Base-by-base conservation (phyloP, 1,284 basidiomycete genomes). In the Takashimella tepidaria region DNA sequence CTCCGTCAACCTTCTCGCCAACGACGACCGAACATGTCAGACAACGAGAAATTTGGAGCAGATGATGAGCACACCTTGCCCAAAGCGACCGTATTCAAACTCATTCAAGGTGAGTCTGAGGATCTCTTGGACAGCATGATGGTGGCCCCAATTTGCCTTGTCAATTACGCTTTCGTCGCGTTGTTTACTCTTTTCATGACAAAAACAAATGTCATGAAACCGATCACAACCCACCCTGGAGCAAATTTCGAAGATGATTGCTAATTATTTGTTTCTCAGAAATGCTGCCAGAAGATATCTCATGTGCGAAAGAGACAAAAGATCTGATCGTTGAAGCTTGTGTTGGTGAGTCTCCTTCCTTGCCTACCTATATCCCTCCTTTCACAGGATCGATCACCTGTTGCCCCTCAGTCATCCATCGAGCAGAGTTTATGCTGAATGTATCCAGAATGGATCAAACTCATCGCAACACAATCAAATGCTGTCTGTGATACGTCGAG, bases 371-470 rank as follows among this genome's bases (percentile, higher is more conserved):
- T 20, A 23, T 22, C 20, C n/a, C n/a, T n/a, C n/a, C n/a, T n/a
- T n/a, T n/a, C n/a, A n/a, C n/a, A n/a, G n/a, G n/a, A n/a, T n/a
- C n/a, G n/a, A n/a, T n/a, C n/a, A n/a, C n/a, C n/a, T n/a, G n/a
- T n/a, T n/a, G n/a, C n/a, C n/a, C n/a, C n/a, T n/a, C n/a, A n/a
- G n/a, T n/a, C n/a, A n/a, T n/a, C n/a, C n/a, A n/a, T n/a, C n/a
- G n/a, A n/a, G n/a, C n/a, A n/a, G n/a, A n/a, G n/a, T n/a, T n/a
- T n/a, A n/a, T n/a, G n/a, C n/a, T n/a, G n/a, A n/a, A n/a, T n/a
- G n/a, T n/a, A n/a, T n/a, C n/a, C 60, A 97, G 95, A 99, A 80
- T 99, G 98, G 77, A 95, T 99, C 64, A 91, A 97, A 71, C 79
- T 98, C 70, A 88, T 99, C 69, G 96, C 96, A 13, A 93, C 93